Percentiles rank a stretch among this genome's conserved stretches.
Conservation (phyloP, 495 filamentous ascomycete genomes). For the Talaromyces nanjingensis region DNA sequence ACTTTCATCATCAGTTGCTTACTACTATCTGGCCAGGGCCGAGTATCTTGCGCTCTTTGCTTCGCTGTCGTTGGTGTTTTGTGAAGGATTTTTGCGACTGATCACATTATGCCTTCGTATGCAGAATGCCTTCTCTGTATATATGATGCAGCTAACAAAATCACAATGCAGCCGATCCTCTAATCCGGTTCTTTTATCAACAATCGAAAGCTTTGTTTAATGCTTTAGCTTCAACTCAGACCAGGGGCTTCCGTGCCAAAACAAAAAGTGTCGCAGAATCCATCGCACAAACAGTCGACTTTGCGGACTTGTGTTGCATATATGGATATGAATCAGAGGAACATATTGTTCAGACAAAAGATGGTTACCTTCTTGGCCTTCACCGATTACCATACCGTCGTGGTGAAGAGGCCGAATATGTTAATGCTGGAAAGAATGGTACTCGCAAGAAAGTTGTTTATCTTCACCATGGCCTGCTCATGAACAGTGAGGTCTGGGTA, state of each 20-base stretch:
- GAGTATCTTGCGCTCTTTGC: constrained; percentile 83
- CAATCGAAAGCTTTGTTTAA: constrained; percentile 80
- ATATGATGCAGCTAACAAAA: constrained; percentile 13
- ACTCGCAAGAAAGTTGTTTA: constrained; percentile 83
- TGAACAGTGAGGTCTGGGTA: constrained; percentile 99
- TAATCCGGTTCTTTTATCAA: constrained; percentile 77
- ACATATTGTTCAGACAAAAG: constrained; percentile 87
- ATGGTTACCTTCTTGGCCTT: constrained; percentile 89
- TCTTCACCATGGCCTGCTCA: constrained; percentile 90
- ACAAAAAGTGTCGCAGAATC: constrained; percentile 35
- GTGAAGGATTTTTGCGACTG: constrained; percentile 77
- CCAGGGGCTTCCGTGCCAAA: constrained; percentile 49
- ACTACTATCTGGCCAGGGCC: constrained; percentile 33
- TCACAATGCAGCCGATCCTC: constrained; percentile 52
- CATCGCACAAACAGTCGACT: constrained; percentile 72
- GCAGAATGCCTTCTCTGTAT: constrained; percentile 16
- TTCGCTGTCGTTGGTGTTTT: constrained; percentile 71
- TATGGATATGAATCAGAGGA: constrained; percentile 92
- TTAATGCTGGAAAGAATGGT: constrained; percentile 67
- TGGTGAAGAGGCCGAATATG: constrained; percentile 62
- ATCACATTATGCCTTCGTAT: constrained; percentile 85
- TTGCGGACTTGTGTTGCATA: constrained; percentile 81
- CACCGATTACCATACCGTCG: constrained; percentile 79
- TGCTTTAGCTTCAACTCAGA: constrained; percentile 60
- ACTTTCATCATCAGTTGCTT: neutral